phyloP scores from a whole-genome alignment of 495 filamentous ascomycete species.

The Hyaloscypha bicolor region DNA sequence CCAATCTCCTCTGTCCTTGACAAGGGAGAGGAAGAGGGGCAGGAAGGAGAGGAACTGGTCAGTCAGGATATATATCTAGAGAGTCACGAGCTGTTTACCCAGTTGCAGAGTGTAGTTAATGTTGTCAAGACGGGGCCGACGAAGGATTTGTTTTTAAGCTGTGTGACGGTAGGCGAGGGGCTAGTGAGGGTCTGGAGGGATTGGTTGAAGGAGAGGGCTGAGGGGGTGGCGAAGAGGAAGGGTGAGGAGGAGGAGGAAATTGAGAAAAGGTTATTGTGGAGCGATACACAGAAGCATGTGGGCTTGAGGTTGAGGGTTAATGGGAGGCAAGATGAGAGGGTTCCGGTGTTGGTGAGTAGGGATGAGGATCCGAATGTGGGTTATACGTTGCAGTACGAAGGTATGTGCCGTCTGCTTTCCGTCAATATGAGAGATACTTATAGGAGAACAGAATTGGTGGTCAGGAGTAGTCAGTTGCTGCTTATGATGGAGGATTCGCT shows the following conservation, averaged over 20 bases:
- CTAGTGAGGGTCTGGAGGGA: constrained; percentile 66
- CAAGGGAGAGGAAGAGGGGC: constrained; percentile 16
- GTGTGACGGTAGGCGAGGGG: constrained; percentile 63
- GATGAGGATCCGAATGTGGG: constrained; percentile 58
- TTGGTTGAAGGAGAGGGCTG: constrained; percentile 58
- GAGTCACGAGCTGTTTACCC: constrained; percentile 67
- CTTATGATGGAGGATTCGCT: constrained; percentile 59
- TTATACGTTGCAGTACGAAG: constrained; percentile 61
- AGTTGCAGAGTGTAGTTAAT: constrained; percentile 66
- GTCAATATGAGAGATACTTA: constrained; percentile 7
- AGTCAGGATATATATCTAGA: constrained; percentile 65
- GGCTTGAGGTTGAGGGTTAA: constrained; percentile 60
- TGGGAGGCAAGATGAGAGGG: constrained; percentile 37
- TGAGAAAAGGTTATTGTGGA: constrained; percentile 54
- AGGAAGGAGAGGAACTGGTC: constrained; percentile 41
- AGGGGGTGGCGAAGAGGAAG: not conserved
- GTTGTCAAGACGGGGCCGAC: constrained; percentile 67
- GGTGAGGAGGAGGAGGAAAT: constrained; percentile 14
- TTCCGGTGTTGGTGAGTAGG: constrained; percentile 38
- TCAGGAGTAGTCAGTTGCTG: constrained; percentile 62
- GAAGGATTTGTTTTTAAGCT: constrained; percentile 58
- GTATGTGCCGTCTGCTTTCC: constrained; percentile 37
- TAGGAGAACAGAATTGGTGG: constrained; percentile 33
- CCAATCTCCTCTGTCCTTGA: constrained; percentile 29
- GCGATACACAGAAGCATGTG: constrained; percentile 52